Base-by-base conservation (phyloP, 139 green algal genomes). In the Chlorella sp. region DNA sequence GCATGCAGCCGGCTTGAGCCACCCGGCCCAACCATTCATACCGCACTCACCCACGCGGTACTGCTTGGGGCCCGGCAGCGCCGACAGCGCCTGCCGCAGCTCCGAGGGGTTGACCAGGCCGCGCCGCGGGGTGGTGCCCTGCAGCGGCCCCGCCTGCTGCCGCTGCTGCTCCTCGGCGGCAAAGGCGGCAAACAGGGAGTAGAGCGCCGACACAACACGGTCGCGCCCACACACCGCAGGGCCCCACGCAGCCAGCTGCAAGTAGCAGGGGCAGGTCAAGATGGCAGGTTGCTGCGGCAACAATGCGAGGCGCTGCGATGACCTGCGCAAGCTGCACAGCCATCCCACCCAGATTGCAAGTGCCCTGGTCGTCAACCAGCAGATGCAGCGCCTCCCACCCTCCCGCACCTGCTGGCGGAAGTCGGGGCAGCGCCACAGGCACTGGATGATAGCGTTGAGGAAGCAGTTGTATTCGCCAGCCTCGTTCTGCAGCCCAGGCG, bases 391-490 rank as follows among this genome's bases (percentile, higher is more conserved):
- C 11, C 12, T 15, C 13, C 51, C 9, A 20, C 11, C 21, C 51
- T 3, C 28, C 16, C 71, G 9, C 51, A 64, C 47, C 47, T 65
- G 74, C 47, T 34, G 28, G 30, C 88, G 83, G 82, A 92, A 92
- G 17, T 72, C 78, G 47, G 41, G 26, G 84, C 90, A 94, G 84
- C 86, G 84, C 88, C 89, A 95, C 25, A 96, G 83, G 81, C 93
- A 93, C 94, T 97, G 94, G 83, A 98, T 94, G 86, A 98, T 92
- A 60, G 96, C 94, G 81, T 98, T 98, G 36, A 98, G 91, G 89
- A 98, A 98, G 90, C 94, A 98, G 88, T 98, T 98, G 92, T 97
- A 98, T 90, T 83, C 78, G 38, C 51, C 51, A 20, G 51, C 51
- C 51, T 60, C 51, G 51, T 60, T 60, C 11, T 21, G 51, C 51